A percentile compares a stretch with the other conserved stretches of the same genome.
phyloP scores from a whole-genome alignment of 805 yeast genomes.

The Nakazawaea ambrosiae region DNA sequence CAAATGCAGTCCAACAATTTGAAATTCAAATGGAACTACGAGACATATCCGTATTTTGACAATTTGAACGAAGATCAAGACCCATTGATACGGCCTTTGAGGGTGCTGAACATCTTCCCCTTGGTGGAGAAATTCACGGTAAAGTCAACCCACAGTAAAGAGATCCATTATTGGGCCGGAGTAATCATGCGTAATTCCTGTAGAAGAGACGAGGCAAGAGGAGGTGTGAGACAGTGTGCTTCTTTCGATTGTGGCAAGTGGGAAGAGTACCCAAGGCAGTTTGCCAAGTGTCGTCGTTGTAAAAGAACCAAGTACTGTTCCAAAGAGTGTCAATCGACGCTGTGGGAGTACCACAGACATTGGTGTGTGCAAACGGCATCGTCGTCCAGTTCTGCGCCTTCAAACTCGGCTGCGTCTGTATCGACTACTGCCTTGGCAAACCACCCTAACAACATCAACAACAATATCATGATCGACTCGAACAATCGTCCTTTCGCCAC shows the following conservation, averaged over 20 bases:
- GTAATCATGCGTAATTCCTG: slow-evolving; percentile 97
- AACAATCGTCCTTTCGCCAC: not conserved
- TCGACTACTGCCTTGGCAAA: not conserved
- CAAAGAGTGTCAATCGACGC: slow-evolving; percentile 81
- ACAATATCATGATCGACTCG: not conserved
- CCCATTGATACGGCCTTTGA: slow-evolving; percentile 35
- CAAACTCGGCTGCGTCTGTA: slow-evolving; percentile 7
- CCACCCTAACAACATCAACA: not conserved
- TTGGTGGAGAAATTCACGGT: slow-evolving; percentile 87
- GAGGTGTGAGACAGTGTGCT: slow-evolving; percentile 94
- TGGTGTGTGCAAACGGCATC: slow-evolving; percentile 68
- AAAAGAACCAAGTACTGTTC: slow-evolving; percentile 94
- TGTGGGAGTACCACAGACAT: slow-evolving; percentile 90
- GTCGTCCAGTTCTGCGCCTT: slow-evolving; percentile 16
- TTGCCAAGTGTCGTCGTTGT: slow-evolving; percentile 92
- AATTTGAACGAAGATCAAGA: slow-evolving; percentile 24
- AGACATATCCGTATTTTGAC: slow-evolving; percentile 22
- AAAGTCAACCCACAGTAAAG: slow-evolving; percentile 55
- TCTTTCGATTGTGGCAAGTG: slow-evolving; percentile 88
- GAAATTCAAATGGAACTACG: slow-evolving; percentile 35
- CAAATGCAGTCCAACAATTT: slow-evolving; percentile 16
- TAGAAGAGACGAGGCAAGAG: slow-evolving; percentile 77
- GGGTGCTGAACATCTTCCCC: slow-evolving; percentile 69
- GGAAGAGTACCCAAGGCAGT: slow-evolving; percentile 87
- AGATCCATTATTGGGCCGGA: slow-evolving; percentile 93